Conservation (phyloP, 768 basidiomycete genomes). For the Lentinula raphanica region DNA sequence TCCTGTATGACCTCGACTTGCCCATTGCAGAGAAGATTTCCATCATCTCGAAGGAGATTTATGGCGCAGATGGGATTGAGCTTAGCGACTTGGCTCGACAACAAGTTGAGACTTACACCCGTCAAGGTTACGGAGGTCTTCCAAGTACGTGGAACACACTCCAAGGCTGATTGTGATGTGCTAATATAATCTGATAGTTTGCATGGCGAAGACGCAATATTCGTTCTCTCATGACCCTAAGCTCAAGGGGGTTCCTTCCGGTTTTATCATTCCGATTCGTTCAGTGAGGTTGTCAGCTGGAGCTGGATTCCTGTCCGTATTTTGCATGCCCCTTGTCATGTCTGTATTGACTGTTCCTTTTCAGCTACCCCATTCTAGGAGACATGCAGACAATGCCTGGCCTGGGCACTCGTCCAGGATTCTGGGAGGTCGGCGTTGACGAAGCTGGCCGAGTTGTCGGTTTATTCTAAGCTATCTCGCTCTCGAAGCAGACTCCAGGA, state of each 20-base stretch:
- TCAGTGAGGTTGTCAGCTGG: slow-evolving; percentile 86
- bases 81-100: slow-evolving; percentile 79
- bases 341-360: not conserved
- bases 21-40: slow-evolving; percentile 86
- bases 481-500: not conserved
- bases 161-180: not conserved
- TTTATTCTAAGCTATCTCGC: slow-evolving; percentile 56
- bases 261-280: slow-evolving; percentile 90
- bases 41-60: slow-evolving; percentile 85
- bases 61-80: slow-evolving; percentile 88
- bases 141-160: slow-evolving; percentile 53
- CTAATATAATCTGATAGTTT: slow-evolving; percentile 48
- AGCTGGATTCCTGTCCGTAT: slow-evolving; percentile 76
- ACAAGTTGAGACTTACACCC: slow-evolving; percentile 88
- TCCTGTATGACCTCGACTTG: slow-evolving; percentile 83
- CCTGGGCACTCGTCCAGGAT: slow-evolving; percentile 86
- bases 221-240: slow-evolving; percentile 94
- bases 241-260: slow-evolving; percentile 83
- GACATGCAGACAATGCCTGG: slow-evolving; percentile 99
- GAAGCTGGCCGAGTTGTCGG: slow-evolving; percentile 81
- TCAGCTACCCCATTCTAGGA: slow-evolving; percentile 70
- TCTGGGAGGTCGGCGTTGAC: slow-evolving; percentile 88
- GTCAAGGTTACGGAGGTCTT: slow-evolving; percentile 76
- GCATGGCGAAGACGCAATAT: slow-evolving; percentile 97
- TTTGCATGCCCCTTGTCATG: not conserved